These are phyloP conservation scores for Rugosomyces carneus DNA, from an alignment of 1,284 basidiomycete genomes.

Conservation along the genomic window DNA sequence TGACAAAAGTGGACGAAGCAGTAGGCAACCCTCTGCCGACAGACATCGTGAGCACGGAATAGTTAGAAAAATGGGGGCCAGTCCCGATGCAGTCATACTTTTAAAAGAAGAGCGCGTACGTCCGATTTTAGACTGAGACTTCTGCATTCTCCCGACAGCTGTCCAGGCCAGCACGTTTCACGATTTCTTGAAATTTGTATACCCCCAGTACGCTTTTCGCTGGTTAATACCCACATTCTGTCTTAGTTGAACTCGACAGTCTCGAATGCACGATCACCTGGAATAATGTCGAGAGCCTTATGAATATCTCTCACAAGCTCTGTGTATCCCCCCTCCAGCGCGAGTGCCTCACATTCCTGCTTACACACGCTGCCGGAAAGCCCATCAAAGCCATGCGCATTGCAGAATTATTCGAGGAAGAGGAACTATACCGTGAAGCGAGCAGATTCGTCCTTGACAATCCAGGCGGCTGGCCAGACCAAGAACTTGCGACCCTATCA, in stretches of 20 bases:
- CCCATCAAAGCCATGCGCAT: constrained; percentile 89
- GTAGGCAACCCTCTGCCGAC: constrained; percentile 14
- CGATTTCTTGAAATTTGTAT: constrained; percentile 81
- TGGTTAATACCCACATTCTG: neutral
- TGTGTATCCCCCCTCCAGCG: constrained; percentile 75
- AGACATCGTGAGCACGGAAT: constrained; percentile 21
- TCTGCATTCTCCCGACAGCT: constrained; percentile 6
- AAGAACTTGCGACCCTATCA: constrained; percentile 74
- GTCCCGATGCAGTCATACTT: constrained; percentile 72
- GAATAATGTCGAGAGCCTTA: constrained; percentile 86
- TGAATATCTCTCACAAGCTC: constrained; percentile 83
- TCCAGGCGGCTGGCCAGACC: constrained; percentile 78
- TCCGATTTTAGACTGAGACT: neutral
- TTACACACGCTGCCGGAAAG: constrained; percentile 85
- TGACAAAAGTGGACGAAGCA: constrained; percentile 8
- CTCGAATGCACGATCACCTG: constrained; percentile 88
- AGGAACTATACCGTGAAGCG: constrained; percentile 84
- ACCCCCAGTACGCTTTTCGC: constrained; percentile 60
- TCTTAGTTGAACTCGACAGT: constrained; percentile 31
- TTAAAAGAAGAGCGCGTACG: constrained; percentile 75
- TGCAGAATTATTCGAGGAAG: constrained; percentile 81
- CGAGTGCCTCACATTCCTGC: constrained; percentile 79
- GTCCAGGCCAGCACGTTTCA: constrained; percentile 71
- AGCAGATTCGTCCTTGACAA: constrained; percentile 89
- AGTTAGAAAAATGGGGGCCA: constrained; percentile 36